These are phyloP conservation scores for Debaryomycetaceae sp. DNA, from an alignment of 1,139 yeast species.

Conservation along the genomic window DNA sequence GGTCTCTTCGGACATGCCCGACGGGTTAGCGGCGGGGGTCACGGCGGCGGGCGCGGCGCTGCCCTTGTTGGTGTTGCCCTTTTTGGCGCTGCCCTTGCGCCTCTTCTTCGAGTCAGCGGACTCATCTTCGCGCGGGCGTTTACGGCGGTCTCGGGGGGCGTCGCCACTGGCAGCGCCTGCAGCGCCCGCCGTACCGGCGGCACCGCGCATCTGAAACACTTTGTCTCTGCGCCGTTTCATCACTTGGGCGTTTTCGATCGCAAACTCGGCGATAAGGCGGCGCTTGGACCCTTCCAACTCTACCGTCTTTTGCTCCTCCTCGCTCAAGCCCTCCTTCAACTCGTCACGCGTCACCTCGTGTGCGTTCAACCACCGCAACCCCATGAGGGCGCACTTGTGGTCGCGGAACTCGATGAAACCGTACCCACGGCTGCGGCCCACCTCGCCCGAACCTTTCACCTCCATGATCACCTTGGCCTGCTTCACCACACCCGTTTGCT, in stretches of 20 bases:
- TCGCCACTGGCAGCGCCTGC: slow-evolving; percentile 24
- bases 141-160: slow-evolving; percentile 18
- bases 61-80: slow-evolving; percentile 48
- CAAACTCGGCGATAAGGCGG: slow-evolving; percentile 89
- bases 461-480: slow-evolving; percentile 93
- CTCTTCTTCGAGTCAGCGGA: slow-evolving; percentile 14
- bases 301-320: slow-evolving; percentile 58
- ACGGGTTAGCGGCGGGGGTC: slow-evolving; percentile 17
- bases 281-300: slow-evolving; percentile 60
- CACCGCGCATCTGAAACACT: slow-evolving; percentile 35
- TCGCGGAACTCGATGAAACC: slow-evolving; percentile 93
- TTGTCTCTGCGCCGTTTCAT: slow-evolving; percentile 84
- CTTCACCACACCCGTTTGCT: slow-evolving; percentile 82
- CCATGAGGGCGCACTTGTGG: slow-evolving; percentile 93
- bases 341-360: slow-evolving; percentile 76
- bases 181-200: slow-evolving; percentile 6
- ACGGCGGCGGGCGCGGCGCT: slow-evolving; percentile 15
- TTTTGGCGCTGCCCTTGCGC: slow-evolving; percentile 26
- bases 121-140: slow-evolving; percentile 20
- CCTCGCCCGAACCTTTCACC: slow-evolving; percentile 80
- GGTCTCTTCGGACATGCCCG: slow-evolving; percentile 49
- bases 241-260: slow-evolving; percentile 91
- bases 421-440: slow-evolving; percentile 93
- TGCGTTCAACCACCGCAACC: slow-evolving; percentile 94
- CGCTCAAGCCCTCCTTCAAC: slow-evolving; percentile 64